These are phyloP conservation scores for Trichocomaceae sp. DNA, from an alignment of 2,329 filamentous ascomycete species.

Conservation along the genomic window DNA sequence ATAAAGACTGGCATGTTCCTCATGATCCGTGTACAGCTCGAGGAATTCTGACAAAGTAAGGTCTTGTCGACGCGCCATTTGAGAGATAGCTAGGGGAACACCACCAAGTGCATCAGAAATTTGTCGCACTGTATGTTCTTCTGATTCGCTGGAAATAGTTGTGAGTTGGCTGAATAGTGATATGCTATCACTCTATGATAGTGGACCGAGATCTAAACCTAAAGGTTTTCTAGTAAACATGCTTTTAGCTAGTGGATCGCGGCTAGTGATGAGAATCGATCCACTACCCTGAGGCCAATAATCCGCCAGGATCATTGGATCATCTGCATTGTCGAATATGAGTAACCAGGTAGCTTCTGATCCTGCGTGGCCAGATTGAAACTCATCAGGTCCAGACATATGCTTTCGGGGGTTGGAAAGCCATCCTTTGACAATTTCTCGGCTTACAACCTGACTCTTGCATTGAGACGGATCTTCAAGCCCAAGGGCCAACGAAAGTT, in stretches of 20 bases:
- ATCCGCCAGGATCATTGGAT: background rate
- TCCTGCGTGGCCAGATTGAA: background rate
- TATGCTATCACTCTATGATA: background rate
- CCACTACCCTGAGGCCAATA: slow-evolving; percentile 2
- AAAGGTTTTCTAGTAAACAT: background rate
- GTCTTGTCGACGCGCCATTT: slow-evolving; percentile 6
- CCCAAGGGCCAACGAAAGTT: slow-evolving; percentile 20
- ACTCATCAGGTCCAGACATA: background rate
- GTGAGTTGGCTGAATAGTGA: slow-evolving; percentile 1
- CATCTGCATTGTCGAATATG: slow-evolving; percentile 5
- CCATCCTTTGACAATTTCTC: slow-evolving; percentile 22
- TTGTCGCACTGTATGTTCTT: background rate
- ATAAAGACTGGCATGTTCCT: background rate
- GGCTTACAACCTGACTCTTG: slow-evolving; percentile 19
- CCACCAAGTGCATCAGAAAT: slow-evolving; percentile 2
- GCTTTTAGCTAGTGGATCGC: slow-evolving; percentile 3
- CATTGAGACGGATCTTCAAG: slow-evolving; percentile 20
- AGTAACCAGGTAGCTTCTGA: slow-evolving; percentile 2
- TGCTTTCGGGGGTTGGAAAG: slow-evolving; percentile 14
- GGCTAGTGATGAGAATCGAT: slow-evolving; percentile 3
- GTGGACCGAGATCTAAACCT: slow-evolving; percentile 1
- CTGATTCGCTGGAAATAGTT: background rate
- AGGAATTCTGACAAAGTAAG: slow-evolving; percentile 7
- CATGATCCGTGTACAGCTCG: background rate
- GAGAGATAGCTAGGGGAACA: slow-evolving; percentile 2